Base-by-base conservation (phyloP, 225 moss, liverwort and hornwort species). In the Asterella californica region DNA sequence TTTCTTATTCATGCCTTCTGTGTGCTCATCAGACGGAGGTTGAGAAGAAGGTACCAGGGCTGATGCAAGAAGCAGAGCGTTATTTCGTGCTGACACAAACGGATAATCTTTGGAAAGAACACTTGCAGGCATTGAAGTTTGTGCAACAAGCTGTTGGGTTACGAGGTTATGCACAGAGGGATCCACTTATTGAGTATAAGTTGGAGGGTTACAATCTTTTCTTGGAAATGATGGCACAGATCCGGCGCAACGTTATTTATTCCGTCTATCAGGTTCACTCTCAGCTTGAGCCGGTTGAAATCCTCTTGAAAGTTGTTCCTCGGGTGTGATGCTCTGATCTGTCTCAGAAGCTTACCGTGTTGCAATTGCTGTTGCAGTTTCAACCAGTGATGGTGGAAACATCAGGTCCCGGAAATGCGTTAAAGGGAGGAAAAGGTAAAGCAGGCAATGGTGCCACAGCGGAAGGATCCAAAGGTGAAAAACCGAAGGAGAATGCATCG, bases 51-150 rank as follows among this genome's bases (percentile, higher is more conserved):
- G 97, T 90, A 37, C 90, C 91, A 83, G 97, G 97, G 32, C 83
- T 99, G 14, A 92, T 93, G 89, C 93, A 94, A 85, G 94, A 99
- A 85, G 97, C 97, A 25, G 94, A 99, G 82, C 89, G 94, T 32
- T 94, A 93, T 80, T 99, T 99, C 59, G 97, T 99, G 59, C 89
- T 99, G 48, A 92, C 94, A 50, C 97, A 99, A 84, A 99, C 92
- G 29, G 97, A 99, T 72, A 99, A 99, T 50, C 80, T 94, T 34
- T 99, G 97, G 97, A 99, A 99, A 83, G 97, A 99, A 79, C 97
- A 99, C 85, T 85, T 99, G 45, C 97, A 99, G 88, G 97, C 97
- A 46, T 87, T 99, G 81, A 99, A 99, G 80, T 99, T 94, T 77
- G 90, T 99, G 70, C 97, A 99, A 81, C 94, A 93, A 88, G 97